These are phyloP conservation scores for Fusarium napiforme DNA, from an alignment of 2,329 filamentous ascomycete genomes.

Conservation along the genomic window DNA sequence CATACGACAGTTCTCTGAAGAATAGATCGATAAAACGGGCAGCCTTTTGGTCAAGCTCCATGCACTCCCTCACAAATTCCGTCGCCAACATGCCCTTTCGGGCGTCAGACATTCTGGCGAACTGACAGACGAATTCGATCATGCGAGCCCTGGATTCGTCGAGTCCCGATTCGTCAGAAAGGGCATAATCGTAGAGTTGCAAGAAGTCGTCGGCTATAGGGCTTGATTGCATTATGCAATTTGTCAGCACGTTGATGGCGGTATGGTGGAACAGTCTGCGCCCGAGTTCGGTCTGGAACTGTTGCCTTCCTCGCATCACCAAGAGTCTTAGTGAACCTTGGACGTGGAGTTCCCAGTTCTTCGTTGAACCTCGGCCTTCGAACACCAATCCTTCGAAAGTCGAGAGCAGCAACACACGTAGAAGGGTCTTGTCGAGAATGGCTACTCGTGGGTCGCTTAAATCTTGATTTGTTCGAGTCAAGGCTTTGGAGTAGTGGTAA, in stretches of 20 bases:
- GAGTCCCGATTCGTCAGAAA: neutral
- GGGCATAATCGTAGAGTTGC: neutral
- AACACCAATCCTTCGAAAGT: neutral
- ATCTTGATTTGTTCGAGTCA: neutral
- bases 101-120: neutral
- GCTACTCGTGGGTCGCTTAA: neutral
- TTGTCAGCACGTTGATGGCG: neutral
- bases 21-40: neutral
- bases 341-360: neutral
- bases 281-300: neutral
- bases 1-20: neutral
- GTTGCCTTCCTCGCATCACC: neutral
- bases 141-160: neutral
- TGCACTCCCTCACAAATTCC: neutral
- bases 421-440: neutral
- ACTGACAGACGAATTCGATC: neutral
- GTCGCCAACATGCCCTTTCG: neutral
- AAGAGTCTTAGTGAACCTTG: neutral
- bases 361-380: neutral
- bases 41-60: neutral
- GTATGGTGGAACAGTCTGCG: neutral
- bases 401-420: neutral
- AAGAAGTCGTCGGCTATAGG: neutral
- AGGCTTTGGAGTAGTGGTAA: slow-evolving; percentile 1
- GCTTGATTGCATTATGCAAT: neutral